phyloP scores from a whole-genome alignment of 768 basidiomycete genomes.

The Trichaptum fuscoviolaceum region DNA sequence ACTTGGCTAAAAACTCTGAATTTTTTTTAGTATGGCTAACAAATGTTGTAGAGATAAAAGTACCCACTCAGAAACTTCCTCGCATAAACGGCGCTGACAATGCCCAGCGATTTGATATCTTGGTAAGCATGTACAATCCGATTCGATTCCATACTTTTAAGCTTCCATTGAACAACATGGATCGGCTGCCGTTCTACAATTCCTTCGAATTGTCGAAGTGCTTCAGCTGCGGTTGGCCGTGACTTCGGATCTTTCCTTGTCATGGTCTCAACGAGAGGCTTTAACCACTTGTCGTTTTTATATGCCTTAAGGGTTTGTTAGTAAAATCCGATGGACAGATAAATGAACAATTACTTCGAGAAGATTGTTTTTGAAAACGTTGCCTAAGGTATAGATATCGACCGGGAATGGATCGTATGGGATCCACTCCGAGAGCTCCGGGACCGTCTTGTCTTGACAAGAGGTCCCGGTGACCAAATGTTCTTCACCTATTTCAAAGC shows the following conservation, averaged over 20 bases:
- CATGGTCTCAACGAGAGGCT: constrained; percentile 22
- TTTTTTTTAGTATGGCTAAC: background rate
- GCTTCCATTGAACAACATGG: background rate
- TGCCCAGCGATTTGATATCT: background rate
- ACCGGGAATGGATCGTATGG: constrained; percentile 27
- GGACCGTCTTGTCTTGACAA: constrained; percentile 18
- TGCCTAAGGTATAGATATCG: constrained; percentile 24
- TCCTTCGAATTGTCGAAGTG: constrained; percentile 11
- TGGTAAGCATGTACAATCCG: background rate
- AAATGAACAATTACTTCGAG: constrained; percentile 2
- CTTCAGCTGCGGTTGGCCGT: constrained; percentile 22
- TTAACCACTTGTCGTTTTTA: constrained; percentile 21
- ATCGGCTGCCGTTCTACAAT: constrained; percentile 3
- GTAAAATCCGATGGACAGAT: constrained; percentile 5
- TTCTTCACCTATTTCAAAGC: constrained; percentile 13
- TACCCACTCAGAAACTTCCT: background rate
- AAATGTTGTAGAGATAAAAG: background rate
- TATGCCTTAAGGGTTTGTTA: constrained; percentile 17
- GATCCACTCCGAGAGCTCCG: constrained; percentile 19
- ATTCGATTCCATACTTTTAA: background rate
- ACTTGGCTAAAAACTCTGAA: background rate
- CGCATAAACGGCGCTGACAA: background rate
- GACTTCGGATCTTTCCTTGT: constrained; percentile 17
- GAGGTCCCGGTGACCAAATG: constrained; percentile 9
- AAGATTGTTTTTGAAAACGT: constrained; percentile 4